Evolutionary conservation across 2,329 filamentous ascomycete genomes (phyloP).

Genomic region (Pleurostoma richardsiae): DNA sequence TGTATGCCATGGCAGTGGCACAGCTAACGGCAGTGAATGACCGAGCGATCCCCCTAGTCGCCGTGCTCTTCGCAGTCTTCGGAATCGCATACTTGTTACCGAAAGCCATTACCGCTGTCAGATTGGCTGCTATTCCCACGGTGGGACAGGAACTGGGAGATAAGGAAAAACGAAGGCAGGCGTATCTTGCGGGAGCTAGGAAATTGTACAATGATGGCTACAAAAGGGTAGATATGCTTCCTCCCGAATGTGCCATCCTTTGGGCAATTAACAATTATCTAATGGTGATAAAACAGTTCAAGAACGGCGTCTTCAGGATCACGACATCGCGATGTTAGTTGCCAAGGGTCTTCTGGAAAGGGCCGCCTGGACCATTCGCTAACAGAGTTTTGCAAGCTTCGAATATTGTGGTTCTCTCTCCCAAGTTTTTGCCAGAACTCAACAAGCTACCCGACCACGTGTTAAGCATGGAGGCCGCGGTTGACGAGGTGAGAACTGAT

Average conservation of each 20-base stretch:
- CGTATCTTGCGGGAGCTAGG: not conserved
- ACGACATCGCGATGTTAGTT: conserved; percentile 3
- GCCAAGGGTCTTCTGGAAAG: too few relatives aligned
- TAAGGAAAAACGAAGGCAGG: conserved; percentile 1
- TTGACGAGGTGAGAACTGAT: conserved; percentile 3
- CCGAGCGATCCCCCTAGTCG: not conserved
- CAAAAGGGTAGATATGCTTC: not conserved
- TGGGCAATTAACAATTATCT: too few relatives aligned
- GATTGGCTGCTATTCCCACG: not conserved
- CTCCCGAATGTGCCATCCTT: not conserved
- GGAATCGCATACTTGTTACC: not conserved
- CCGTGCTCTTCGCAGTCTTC: not conserved
- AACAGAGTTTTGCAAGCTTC: not conserved
- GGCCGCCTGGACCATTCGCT: too few relatives aligned
- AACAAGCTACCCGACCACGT: conserved; percentile 7
- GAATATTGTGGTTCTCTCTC: conserved; percentile 3
- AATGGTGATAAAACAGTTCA: conserved; percentile 1
- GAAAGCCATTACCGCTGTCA: not conserved
- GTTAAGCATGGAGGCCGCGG: conserved; percentile 4
- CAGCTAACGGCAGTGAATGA: too few relatives aligned
- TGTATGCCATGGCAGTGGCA: too few relatives aligned
- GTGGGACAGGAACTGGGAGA: not conserved
- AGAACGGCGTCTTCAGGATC: conserved; percentile 6
- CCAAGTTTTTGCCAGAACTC: conserved; percentile 4
- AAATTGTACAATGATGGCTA: conserved; percentile 1